A percentile compares a stretch with the other conserved stretches of the same genome.
These are phyloP conservation scores for Neurospora discreta DNA, from an alignment of 495 filamentous ascomycete species.

Conservation along the genomic window DNA sequence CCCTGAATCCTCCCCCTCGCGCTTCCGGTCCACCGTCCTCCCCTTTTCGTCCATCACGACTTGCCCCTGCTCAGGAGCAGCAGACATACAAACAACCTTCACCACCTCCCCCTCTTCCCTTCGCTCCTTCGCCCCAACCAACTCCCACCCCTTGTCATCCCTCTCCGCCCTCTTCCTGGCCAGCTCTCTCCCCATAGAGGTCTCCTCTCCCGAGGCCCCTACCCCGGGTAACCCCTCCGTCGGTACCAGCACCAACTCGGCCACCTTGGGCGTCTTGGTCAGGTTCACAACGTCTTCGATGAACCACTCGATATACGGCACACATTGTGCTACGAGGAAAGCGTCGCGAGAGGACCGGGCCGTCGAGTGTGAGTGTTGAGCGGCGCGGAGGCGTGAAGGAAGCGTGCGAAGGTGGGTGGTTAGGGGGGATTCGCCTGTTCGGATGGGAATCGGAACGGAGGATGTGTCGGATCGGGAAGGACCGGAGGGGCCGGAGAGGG, in stretches of 20 bases:
- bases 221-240: constrained; percentile 18
- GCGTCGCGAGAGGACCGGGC: constrained; percentile 22
- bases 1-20: not conserved
- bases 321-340: constrained; percentile 21
- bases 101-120: constrained; percentile 26
- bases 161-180: constrained; percentile 17
- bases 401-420: constrained; percentile 28
- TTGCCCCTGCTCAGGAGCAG: not conserved
- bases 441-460: constrained; percentile 8
- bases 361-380: constrained; percentile 17
- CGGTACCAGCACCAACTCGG: constrained; percentile 32
- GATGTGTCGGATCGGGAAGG: not conserved
- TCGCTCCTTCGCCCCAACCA: constrained; percentile 27
- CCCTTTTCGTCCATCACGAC: not conserved
- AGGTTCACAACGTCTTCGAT: constrained; percentile 18
- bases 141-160: constrained; percentile 15
- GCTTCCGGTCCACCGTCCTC: not conserved
- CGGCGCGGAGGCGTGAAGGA: constrained; percentile 25
- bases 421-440: constrained; percentile 16
- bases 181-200: constrained; percentile 22
- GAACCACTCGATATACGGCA: constrained; percentile 29
- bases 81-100: constrained; percentile 14
- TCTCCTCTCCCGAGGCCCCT: constrained; percentile 13
- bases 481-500: not conserved
- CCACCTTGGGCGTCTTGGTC: constrained; percentile 10